These are phyloP conservation scores for Auxenochlorella pyrenoidosa DNA, from an alignment of 139 green algal species.

Conservation along the genomic window DNA sequence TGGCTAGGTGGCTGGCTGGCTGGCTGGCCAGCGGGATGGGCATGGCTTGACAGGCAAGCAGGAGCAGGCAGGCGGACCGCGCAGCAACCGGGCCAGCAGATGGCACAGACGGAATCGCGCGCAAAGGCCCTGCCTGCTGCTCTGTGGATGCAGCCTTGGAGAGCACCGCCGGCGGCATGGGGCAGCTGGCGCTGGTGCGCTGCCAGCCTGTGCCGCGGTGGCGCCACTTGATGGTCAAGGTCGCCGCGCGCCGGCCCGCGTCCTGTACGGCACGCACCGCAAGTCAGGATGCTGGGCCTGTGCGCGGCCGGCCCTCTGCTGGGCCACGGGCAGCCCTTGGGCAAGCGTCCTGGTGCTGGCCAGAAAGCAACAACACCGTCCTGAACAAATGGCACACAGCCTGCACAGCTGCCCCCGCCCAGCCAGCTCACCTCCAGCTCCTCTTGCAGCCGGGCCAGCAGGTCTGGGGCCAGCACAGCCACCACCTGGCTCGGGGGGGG, in stretches of 20 bases:
- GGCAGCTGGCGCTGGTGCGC: constrained; percentile 58
- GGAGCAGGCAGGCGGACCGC: neutral
- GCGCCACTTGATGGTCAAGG: constrained; percentile 79
- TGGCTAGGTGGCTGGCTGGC: no score
- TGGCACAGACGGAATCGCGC: no score
- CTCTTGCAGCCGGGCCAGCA: constrained; percentile 69
- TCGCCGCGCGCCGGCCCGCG: constrained; percentile 49
- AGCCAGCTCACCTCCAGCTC: constrained; percentile 55
- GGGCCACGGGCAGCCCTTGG: no score
- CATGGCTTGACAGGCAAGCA: constrained; percentile 7
- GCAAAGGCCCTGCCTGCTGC: neutral
- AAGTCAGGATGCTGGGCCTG: no score
- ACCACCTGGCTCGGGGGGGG: constrained; percentile 7
- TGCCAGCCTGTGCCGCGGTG: constrained; percentile 57
- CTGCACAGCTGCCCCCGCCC: no score
- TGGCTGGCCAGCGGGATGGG: no score
- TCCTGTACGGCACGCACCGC: constrained; percentile 10
- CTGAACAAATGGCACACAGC: no score
- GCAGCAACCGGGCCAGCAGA: no score
- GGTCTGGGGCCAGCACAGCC: constrained; percentile 74
- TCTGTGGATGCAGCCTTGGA: neutral
- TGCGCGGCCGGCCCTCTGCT: no score
- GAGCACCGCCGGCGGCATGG: constrained; percentile 54
- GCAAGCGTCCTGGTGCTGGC: no score
- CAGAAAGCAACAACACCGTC: no score